Evolutionary conservation across 371 early-diverging fungal genomes (phyloP), one percentile per base, ranked within the genome.

Genomic region (Mucor plumbeus): DNA sequence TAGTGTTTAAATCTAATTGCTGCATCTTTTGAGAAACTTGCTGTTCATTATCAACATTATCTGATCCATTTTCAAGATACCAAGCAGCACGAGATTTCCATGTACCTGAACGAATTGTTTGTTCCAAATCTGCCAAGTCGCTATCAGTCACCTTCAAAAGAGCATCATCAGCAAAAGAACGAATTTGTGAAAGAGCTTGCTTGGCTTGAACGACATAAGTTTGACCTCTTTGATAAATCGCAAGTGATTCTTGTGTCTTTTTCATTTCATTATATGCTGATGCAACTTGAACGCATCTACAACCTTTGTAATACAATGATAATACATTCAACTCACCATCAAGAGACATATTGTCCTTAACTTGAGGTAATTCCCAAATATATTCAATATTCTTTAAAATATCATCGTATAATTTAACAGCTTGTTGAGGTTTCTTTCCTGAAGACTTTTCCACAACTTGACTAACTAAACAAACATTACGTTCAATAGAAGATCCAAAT

Each of bases 391-490:
- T 85, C 87, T 90, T 85, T 21, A 91, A 68, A 48, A 90, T 78
- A 48, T 83, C 83, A 67, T 91, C 91, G 61, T 87, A 88, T 8
- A 89, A 71, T 59, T 87, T 86, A 64, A 91, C 85, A n/a, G 85
- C 64, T 26, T 93, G 89, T 61, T 89, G 88, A 53, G 82, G 84
- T 21, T 71, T 61, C 26, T 26, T 26, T 26, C 26, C 26, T 26
- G 26, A 26, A 26, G 26, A 26, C 21, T 44, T 47, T 44, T 44
- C 14, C 5, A 17, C 19, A 31, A 77, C 73, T 33, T 78, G 72
- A 5, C n/a, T 17, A 15, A 84, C 77, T 13, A 84, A 69, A 26
- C 81, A 63, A 34, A 87, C 26, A 61, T 87, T 84, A 31, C 90
- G 89, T 8, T 90, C 84, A 53, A 92, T 83, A 8, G 81, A 78